These are phyloP conservation scores for Arthrinium phaeospermum DNA, from an alignment of 2,329 filamentous ascomycete genomes.

Conservation along the genomic window DNA sequence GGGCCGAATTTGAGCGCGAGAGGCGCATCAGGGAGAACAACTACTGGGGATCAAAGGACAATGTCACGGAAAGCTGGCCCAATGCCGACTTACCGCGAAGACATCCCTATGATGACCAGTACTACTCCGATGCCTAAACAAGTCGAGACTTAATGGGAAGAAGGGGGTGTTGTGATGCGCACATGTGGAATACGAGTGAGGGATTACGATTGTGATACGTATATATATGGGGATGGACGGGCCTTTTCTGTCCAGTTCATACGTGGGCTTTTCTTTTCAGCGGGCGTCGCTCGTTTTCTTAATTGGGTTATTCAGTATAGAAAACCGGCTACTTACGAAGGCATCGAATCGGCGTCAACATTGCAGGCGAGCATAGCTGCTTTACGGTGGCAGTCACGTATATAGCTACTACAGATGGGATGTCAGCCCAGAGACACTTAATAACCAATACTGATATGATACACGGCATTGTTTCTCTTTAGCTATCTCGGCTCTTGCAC, in stretches of 20 bases:
- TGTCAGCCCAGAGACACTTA: background rate
- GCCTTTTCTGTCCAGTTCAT: background rate
- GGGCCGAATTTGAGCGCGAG: conserved; percentile 90
- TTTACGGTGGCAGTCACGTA: conserved; percentile 9
- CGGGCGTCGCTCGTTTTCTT: conserved; percentile 9
- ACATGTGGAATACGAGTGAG: background rate
- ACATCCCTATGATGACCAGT: conserved; percentile 60
- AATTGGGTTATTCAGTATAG: background rate
- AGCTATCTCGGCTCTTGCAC: background rate
- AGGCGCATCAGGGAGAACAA: conserved; percentile 53
- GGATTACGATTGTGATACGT: background rate
- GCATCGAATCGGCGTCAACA: conserved; percentile 16
- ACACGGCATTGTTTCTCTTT: background rate
- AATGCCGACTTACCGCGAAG: conserved; percentile 38
- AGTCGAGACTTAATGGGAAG: background rate
- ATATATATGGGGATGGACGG: conserved; percentile 6
- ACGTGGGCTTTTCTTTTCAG: background rate
- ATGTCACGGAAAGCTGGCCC: conserved; percentile 53
- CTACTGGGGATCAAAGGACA: conserved; percentile 62
- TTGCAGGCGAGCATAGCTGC: background rate
- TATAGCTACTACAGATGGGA: background rate
- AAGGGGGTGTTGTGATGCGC: background rate
- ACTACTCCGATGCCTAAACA: conserved; percentile 57
- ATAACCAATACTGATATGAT: conserved; percentile 4
- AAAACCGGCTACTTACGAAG: conserved; percentile 7